A percentile compares a stretch with the other conserved stretches of the same genome.
phyloP scores from a whole-genome alignment of 1,284 basidiomycete species.

The Porogramme epimiltina region DNA sequence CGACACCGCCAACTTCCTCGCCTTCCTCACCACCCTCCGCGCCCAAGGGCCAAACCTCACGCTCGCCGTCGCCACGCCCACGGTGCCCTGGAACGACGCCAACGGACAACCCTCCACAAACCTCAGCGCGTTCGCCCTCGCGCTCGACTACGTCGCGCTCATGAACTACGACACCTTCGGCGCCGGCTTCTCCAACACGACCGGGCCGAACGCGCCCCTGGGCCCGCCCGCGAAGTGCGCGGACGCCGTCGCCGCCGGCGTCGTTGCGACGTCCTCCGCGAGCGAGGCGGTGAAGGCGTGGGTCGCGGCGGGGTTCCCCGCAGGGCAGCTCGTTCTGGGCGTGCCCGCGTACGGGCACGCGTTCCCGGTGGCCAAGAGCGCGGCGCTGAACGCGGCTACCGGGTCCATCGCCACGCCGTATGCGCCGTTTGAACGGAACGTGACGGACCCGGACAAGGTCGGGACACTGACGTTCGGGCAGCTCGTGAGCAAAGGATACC shows the following conservation, averaged over 20 bases:
- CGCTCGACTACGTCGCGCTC: conserved; percentile 77
- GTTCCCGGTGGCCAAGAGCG: conserved; percentile 39
- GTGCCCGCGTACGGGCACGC: conserved; percentile 75
- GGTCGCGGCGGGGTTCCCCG: conserved; percentile 75
- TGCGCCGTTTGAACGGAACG: conserved; percentile 39
- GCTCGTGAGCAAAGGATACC: conserved; percentile 52
- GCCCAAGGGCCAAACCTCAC: conserved; percentile 45
- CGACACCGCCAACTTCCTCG: conserved; percentile 71
- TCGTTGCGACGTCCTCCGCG: conserved; percentile 41
- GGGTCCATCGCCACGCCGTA: conserved; percentile 43
- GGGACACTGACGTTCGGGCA: conserved; percentile 59
- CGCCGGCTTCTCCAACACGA: conserved; percentile 40
- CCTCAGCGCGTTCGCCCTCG: conserved; percentile 49
- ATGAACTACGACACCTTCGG: conserved; percentile 88
- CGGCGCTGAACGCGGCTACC: conserved; percentile 37
- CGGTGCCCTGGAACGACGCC: conserved; percentile 62
- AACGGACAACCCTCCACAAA: conserved; percentile 58
- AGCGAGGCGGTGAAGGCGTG: conserved; percentile 70
- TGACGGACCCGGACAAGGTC: conserved; percentile 35
- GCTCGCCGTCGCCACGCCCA: conserved; percentile 71
- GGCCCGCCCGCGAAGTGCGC: conserved; percentile 63
- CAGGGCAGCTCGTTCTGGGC: conserved; percentile 73
- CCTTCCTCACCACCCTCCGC: conserved; percentile 73
- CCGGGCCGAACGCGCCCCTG: conserved; percentile 82
- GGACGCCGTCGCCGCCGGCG: not conserved